A percentile compares a stretch with the other conserved stretches of the same genome.
Evolutionary conservation across 352 stramenopile genomes (phyloP).

Genomic region (Phytophthora sp.): DNA sequence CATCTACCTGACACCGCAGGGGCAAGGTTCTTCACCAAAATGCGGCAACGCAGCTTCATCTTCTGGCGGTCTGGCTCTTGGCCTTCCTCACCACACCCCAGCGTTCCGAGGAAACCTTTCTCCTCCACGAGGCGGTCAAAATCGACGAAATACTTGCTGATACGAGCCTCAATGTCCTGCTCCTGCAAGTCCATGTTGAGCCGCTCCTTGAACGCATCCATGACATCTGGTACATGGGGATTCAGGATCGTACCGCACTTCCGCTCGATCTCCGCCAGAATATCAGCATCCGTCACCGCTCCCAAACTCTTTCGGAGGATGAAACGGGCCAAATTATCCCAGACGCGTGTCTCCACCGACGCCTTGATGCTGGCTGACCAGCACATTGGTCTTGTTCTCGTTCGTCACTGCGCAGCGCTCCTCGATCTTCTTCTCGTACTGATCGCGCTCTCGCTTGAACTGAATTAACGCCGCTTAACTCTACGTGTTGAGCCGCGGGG

Average conservation of each 20-base stretch:
- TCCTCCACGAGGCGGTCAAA: slow-evolving; percentile 3
- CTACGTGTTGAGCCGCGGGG: neutral
- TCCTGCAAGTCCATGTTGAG: slow-evolving; percentile 1
- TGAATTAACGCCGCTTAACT: neutral
- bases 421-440: neutral
- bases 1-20: neutral
- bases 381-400: neutral
- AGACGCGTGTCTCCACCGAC: neutral
- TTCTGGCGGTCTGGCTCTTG: neutral
- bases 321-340: neutral
- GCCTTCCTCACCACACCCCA: neutral
- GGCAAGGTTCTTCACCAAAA: neutral
- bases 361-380: neutral
- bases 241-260: neutral
- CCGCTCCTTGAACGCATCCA: neutral
- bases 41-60: neutral
- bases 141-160: slow-evolving; percentile 2
- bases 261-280: neutral
- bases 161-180: neutral
- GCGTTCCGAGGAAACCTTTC: neutral
- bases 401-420: neutral
- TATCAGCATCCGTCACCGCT: neutral
- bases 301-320: neutral
- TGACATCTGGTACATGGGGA: neutral
- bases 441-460: neutral